These are phyloP conservation scores for Selenicereus undatus DNA, from an alignment of 148 eudicot genomes.

Conservation along the genomic window DNA sequence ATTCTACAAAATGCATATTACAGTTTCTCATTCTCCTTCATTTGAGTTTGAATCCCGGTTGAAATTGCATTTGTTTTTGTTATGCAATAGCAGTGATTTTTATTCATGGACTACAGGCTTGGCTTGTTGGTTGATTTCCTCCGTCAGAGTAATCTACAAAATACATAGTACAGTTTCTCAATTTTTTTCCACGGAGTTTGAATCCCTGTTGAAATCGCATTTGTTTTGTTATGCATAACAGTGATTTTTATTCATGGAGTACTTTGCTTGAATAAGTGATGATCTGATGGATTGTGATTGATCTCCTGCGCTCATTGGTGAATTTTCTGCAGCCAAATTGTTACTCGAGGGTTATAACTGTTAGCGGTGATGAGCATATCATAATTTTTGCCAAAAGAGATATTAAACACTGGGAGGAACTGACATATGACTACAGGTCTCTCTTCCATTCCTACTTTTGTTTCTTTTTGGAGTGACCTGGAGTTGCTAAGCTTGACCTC, in stretches of 20 bases:
- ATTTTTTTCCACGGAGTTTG: not conserved
- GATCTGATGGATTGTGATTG: not conserved
- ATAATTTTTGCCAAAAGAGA: constrained; percentile 96
- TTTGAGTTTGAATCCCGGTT: not conserved
- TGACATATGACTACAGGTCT: constrained; percentile 98
- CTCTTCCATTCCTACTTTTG: constrained; percentile 10
- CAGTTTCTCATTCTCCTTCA: not conserved
- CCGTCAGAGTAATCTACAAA: not conserved
- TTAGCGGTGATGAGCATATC: constrained; percentile 77
- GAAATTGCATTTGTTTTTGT: not conserved
- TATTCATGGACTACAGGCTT: not conserved
- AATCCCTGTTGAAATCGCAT: not conserved
- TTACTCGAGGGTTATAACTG: constrained; percentile 87
- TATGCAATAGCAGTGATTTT: not conserved
- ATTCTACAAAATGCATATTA: not conserved
- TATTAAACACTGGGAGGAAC: constrained; percentile 79
- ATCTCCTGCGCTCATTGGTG: constrained; percentile 10
- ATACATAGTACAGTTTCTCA: not conserved
- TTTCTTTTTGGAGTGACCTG: not conserved
- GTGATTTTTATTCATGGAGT: not conserved
- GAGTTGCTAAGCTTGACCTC: constrained; percentile 13
- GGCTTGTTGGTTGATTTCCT: not conserved
- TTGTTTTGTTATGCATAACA: not conserved
- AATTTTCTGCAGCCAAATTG: constrained; percentile 84
- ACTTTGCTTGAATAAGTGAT: constrained; percentile 12